Percentiles rank a stretch among this genome's conserved stretches.
These are phyloP conservation scores for Zygoascus flipseniorum DNA, from an alignment of 805 yeast species.

Conservation along the genomic window DNA sequence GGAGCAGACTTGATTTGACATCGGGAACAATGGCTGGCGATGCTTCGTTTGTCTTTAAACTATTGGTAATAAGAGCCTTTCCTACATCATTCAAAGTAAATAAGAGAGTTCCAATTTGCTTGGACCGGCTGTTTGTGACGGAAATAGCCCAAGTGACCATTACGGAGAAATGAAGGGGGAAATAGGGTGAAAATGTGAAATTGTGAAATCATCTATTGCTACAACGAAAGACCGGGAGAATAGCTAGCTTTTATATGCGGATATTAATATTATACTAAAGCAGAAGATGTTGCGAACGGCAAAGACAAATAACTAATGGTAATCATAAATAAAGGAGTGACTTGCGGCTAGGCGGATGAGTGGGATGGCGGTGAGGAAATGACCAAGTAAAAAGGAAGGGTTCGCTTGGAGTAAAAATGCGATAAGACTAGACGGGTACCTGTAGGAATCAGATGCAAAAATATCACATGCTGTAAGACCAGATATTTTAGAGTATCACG, in stretches of 20 bases:
- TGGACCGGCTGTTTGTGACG: not conserved
- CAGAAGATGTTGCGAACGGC: not conserved
- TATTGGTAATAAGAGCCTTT: not conserved
- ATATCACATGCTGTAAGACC: not conserved
- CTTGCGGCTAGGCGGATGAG: not conserved
- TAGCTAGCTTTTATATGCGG: not conserved
- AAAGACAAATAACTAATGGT: not conserved
- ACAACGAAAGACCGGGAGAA: not conserved
- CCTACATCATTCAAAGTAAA: not conserved
- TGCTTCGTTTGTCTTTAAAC: not conserved
- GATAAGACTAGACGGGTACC: not conserved
- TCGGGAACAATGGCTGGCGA: not conserved
- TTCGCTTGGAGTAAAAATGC: not conserved
- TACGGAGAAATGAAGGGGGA: not conserved
- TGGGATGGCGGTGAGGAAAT: not conserved
- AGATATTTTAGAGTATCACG: constrained; percentile 11
- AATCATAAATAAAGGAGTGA: not conserved
- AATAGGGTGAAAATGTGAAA: too few species aligned
- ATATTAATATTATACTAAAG: not conserved
- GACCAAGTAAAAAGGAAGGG: not conserved
- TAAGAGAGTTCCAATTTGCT: not conserved
- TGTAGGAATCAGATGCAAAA: not conserved
- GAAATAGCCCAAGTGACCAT: not conserved
- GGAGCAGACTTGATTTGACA: not conserved
- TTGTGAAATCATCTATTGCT: not conserved